Base-by-base conservation (phyloP, 2,329 filamentous ascomycete genomes). In the Apiospora hydei region DNA sequence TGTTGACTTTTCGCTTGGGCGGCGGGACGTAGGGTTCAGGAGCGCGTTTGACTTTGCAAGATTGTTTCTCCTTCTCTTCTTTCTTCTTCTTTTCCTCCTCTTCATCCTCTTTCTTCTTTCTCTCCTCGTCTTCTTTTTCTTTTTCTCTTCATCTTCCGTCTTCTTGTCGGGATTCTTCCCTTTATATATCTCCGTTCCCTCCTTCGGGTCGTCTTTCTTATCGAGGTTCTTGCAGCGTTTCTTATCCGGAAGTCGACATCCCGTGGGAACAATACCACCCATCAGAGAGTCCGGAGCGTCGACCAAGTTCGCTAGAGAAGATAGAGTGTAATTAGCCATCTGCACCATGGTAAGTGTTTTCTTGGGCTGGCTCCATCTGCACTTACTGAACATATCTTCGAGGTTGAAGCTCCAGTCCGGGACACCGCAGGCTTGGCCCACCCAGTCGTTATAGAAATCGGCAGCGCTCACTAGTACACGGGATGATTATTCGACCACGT, bases 31-130 rank as follows among this genome's bases (percentile, higher is more conserved):
- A 71, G n/a, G n/a, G n/a, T n/a, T n/a, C n/a, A 67, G 64, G 61
- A 44, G 70, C 64, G 16, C 70, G 57, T 64, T 68, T 71, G 47
- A 41, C 4, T 30, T 71, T 71, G 26, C 61, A 71, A 21, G 70
- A 13, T 24, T 71, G n/a, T 67, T 43, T 38, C 34, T 38, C 34
- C 5, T 38, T 4, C 34, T 38, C 34, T 38, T 38, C 34, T 6
- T 34, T 34, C 7, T 38, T 38, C 5, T 38, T 38, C 34, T 38
- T 38, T 38, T 38, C 5, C 34, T 38, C 34, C 1, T 38, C 34
- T 3, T 38, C 34, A 8, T 38, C 34, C 7, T 8, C 34, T 34
- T 34, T 34, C 34, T 34, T 34, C 6, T 34, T 34, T 6, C 6
- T 34, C 34, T 34, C 34, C 34, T 34, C 34, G 34, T 34, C 34